Percentiles rank a stretch among this genome's conserved stretches.
Conservation (phyloP, 441 rosid genomes). For the Mallotus japonicus region DNA sequence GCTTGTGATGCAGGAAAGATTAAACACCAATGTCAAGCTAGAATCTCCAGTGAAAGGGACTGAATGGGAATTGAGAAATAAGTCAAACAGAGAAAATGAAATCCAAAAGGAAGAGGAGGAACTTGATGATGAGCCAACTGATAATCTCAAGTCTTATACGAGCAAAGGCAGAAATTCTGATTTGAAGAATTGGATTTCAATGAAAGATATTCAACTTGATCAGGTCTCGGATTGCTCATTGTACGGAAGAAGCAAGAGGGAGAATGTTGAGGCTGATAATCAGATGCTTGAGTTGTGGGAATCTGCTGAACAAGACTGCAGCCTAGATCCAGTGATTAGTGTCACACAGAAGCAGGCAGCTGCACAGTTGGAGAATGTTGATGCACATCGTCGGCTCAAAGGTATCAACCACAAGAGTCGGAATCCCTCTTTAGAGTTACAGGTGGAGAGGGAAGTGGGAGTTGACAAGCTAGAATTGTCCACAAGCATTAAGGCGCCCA, state of each 20-base stretch:
- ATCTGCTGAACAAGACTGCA: slow-evolving; percentile 42
- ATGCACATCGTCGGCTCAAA: slow-evolving; percentile 22
- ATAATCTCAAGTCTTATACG: slow-evolving; percentile 35
- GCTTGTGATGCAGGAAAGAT: slow-evolving; percentile 34
- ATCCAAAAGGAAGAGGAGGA: slow-evolving; percentile 35
- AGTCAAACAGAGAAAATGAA: slow-evolving; percentile 16
- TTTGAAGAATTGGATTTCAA: slow-evolving; percentile 39
- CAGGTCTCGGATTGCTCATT: slow-evolving; percentile 59
- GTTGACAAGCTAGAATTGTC: slow-evolving; percentile 63
- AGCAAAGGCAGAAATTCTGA: slow-evolving; percentile 39
- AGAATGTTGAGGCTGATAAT: slow-evolving; percentile 33
- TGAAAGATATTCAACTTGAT: slow-evolving; percentile 96
- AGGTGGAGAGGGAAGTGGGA: slow-evolving; percentile 50
- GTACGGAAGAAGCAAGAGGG: slow-evolving; percentile 47
- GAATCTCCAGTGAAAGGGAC: slow-evolving; percentile 25
- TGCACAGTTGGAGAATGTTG: slow-evolving; percentile 15
- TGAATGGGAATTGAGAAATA: slow-evolving; percentile 21
- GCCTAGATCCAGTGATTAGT: slow-evolving; percentile 26
- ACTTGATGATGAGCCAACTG: slow-evolving; percentile 34
- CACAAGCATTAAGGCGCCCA: slow-evolving; percentile 31
- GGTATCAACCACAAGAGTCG: slow-evolving; percentile 36
- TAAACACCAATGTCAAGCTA: slow-evolving; percentile 28
- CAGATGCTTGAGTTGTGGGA: slow-evolving; percentile 65
- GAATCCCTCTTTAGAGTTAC: slow-evolving; percentile 37
- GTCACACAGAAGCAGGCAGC: slow-evolving; percentile 29